These are phyloP conservation scores for Malbranchea cinnamomea DNA, from an alignment of 2,329 filamentous ascomycete species.

Conservation along the genomic window DNA sequence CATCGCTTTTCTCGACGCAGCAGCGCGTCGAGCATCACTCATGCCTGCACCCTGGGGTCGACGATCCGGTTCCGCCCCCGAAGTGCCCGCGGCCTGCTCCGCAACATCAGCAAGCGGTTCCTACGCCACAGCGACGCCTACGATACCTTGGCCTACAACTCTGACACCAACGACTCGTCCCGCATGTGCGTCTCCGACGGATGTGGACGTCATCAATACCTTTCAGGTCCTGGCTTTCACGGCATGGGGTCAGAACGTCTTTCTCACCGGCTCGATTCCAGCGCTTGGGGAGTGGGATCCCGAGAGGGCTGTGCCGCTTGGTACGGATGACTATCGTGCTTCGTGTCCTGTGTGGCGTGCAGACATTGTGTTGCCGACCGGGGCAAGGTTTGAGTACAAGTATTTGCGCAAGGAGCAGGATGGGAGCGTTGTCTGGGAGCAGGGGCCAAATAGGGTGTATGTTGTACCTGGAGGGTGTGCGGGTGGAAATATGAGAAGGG, in stretches of 20 bases:
- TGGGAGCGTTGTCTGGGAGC: constrained; percentile 49
- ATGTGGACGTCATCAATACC: constrained; percentile 45
- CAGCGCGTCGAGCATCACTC: constrained; percentile 18
- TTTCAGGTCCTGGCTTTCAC: constrained; percentile 48
- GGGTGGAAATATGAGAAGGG: constrained; percentile 18
- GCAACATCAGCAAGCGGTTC: constrained; percentile 19
- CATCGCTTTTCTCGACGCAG: constrained; percentile 25
- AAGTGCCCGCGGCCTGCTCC: constrained; percentile 18
- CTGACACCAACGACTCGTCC: constrained; percentile 15
- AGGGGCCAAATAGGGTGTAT: constrained; percentile 34
- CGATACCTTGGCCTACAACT: constrained; percentile 18
- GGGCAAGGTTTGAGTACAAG: constrained; percentile 49
- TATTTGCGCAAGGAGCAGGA: constrained; percentile 46
- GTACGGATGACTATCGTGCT: constrained; percentile 43
- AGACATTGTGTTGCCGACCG: constrained; percentile 40
- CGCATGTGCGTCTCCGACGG: constrained; percentile 14
- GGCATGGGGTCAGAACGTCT: constrained; percentile 47
- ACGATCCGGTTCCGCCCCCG: constrained; percentile 16
- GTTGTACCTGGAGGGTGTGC: constrained; percentile 25
- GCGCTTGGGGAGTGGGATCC: constrained; percentile 51
- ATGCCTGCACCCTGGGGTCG: constrained; percentile 23
- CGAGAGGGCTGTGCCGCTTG: constrained; percentile 39
- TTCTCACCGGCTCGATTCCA: constrained; percentile 44
- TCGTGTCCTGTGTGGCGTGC: constrained; percentile 47
- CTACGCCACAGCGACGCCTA: constrained; percentile 20